Evolutionary conservation across 208 protist species (phyloP).

Genomic region (Trichomonas vaginalis): DNA sequence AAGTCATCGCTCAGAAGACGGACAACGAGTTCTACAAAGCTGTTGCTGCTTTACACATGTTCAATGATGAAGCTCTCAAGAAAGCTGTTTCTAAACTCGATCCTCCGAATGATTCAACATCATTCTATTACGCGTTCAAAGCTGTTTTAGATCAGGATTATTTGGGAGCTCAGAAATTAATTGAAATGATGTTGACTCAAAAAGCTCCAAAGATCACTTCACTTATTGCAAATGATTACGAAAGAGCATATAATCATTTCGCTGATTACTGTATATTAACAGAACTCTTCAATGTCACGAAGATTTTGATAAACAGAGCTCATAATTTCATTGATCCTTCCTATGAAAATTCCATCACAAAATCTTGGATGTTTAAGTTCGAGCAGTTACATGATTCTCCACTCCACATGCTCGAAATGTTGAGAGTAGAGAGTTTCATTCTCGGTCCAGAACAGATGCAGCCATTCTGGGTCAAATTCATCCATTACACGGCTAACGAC

Average conservation of each 20-base stretch:
- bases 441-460: not conserved
- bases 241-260: not conserved
- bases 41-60: not conserved
- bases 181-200: not conserved
- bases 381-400: not conserved
- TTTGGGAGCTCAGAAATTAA: not conserved
- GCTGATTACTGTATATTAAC: not conserved
- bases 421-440: not conserved
- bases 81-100: too few species aligned
- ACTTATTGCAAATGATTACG: not conserved
- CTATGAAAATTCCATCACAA: not conserved
- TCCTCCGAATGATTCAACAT: not conserved
- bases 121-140: not conserved
- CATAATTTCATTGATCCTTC: not conserved
- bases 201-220: not conserved
- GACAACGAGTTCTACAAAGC: not conserved
- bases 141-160: not conserved
- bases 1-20: not conserved
- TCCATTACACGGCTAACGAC: not conserved
- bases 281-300: not conserved
- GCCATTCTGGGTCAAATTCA: not conserved
- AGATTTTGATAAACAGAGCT: not conserved
- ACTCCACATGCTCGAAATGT: not conserved
- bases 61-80: not conserved
- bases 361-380: not conserved